These are phyloP conservation scores for Metarhizium sp. DNA, from an alignment of 2,329 filamentous ascomycete genomes.

Conservation along the genomic window DNA sequence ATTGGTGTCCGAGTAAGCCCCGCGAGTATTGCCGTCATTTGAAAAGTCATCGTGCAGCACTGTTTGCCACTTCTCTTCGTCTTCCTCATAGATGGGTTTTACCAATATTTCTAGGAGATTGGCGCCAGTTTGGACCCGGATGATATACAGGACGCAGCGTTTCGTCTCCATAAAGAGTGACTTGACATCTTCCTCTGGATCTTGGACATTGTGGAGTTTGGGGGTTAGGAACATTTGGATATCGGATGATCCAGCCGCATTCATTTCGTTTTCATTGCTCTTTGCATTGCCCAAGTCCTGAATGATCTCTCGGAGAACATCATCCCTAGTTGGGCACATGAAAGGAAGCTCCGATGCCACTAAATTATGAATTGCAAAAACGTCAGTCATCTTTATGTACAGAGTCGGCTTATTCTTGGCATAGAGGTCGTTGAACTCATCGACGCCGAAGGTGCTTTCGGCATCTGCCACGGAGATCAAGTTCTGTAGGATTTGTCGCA, in stretches of 20 bases:
- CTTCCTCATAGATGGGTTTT: conserved; percentile 76
- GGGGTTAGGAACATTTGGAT: conserved; percentile 86
- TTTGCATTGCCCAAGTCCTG: conserved; percentile 93
- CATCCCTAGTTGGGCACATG: conserved; percentile 74
- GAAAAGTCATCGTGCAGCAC: conserved; percentile 74
- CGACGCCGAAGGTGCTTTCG: conserved; percentile 91
- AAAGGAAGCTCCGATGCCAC: conserved; percentile 68
- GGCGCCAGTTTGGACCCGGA: conserved; percentile 83
- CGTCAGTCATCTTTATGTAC: conserved; percentile 98
- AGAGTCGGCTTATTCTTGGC: conserved; percentile 92
- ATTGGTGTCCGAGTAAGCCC: conserved; percentile 83
- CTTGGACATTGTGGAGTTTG: conserved; percentile 81
- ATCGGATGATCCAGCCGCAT: conserved; percentile 75
- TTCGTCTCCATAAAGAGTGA: conserved; percentile 97
- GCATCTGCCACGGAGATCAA: conserved; percentile 78
- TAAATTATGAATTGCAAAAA: conserved; percentile 90
- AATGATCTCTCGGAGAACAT: conserved; percentile 82
- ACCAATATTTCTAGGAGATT: conserved; percentile 95
- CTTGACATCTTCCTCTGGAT: conserved; percentile 88
- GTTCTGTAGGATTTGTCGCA: conserved; percentile 65
- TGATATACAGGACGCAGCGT: conserved; percentile 93
- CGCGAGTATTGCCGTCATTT: conserved; percentile 57
- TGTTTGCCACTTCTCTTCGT: conserved; percentile 79
- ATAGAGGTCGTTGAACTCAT: conserved; percentile 97
- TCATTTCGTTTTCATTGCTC: conserved; percentile 90